Evolutionary conservation across 352 stramenopile genomes (phyloP), one percentile per base, ranked within the genome.

Genomic region (Globisporangium acanthophoron): DNA sequence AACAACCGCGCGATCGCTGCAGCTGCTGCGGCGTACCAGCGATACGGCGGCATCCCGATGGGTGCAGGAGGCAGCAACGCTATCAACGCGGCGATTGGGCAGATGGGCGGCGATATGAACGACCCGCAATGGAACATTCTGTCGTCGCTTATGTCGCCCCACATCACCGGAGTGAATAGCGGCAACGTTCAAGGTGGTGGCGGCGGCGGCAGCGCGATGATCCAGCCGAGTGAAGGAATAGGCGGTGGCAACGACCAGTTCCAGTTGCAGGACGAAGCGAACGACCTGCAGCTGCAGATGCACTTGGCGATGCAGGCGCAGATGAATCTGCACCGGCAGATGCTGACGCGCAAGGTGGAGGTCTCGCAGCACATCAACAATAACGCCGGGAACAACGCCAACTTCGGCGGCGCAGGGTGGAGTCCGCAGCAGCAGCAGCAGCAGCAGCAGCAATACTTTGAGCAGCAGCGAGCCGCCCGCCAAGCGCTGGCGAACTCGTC

Each of bases 301-400:
- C 85, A 94, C 58, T 60, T 92, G 64, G 81, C 82, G 20, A 93
- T 95, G 83, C 84, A 93, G 62, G 80, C 83, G 53, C 85, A 95
- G 54, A 95, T 95, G 85, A 91, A 90, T 48, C 61, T 95, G 41
- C 85, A 94, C 58, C 85, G 83, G 3, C 82, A 94, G 56, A 94
- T 94, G 85, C 76, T 94, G 21, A 88, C 72, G 52, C 85, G 85
- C 56, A 94, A 94, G 54, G 85, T 92, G 33, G 80, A 87, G 45
- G 82, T 92, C 21, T 88, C 85, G 8, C 80, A 94, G 44, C 73
- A 87, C 59, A 62, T 76, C 3, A 54, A 57, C 24, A 58, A 52
- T 47, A 65, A 27, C 61, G 61, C 5, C 56, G 41, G 27, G 41
- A 58, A 37, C 57, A 69, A 48, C 49, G 54, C 29, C 33, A 71